These are phyloP conservation scores for Capsicum pubescens DNA, from an alignment of 257 asterid species.

Conservation along the genomic window DNA sequence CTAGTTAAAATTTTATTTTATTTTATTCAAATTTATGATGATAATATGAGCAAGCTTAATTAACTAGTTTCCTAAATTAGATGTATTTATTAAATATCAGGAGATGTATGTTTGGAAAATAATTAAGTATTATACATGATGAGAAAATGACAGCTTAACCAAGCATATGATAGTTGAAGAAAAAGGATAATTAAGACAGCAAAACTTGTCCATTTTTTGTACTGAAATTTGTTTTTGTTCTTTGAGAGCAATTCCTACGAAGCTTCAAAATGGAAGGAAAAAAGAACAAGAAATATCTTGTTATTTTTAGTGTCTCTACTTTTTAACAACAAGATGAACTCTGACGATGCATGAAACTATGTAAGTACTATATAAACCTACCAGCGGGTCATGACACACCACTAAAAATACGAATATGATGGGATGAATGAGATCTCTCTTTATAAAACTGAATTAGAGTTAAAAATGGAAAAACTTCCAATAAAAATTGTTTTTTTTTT, in stretches of 20 bases:
- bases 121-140: background rate
- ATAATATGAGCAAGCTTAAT: background rate
- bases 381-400: too few species aligned
- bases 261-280: slow-evolving; percentile 21
- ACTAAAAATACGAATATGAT: too few species aligned
- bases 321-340: slow-evolving; percentile 11
- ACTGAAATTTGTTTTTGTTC: slow-evolving; percentile 28
- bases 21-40: background rate
- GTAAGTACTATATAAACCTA: too few species aligned
- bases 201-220: slow-evolving; percentile 29
- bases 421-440: too few species aligned
- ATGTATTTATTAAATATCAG: background rate
- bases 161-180: background rate
- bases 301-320: slow-evolving; percentile 3
- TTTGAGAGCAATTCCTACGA: slow-evolving; percentile 23
- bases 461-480: background rate
- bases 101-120: slow-evolving; percentile 28
- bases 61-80: background rate
- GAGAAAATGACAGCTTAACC: slow-evolving; percentile 19
- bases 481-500: too few species aligned
- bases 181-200: slow-evolving; percentile 31
- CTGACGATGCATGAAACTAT: background rate
- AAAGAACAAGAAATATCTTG: background rate
- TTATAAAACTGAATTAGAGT: background rate
- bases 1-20: background rate